Evolutionary conservation across 768 basidiomycete species (phyloP), one percentile per base, ranked within the genome.

Genomic region (Ramaria sp.): DNA sequence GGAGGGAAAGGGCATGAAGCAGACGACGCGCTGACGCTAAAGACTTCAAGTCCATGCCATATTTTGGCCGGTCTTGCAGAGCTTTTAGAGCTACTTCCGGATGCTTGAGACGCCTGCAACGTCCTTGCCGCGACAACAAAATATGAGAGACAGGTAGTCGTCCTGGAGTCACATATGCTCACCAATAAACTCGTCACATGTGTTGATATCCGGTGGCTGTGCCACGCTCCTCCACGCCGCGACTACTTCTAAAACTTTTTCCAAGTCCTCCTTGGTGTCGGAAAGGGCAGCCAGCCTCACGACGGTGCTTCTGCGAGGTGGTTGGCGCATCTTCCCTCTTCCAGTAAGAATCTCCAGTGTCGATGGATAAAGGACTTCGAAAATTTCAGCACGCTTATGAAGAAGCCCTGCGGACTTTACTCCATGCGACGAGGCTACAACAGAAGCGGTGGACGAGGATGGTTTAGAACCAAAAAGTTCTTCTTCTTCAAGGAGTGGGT

Each of bases 61-160:
- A 84, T 64, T 80, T 82, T 13, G 81, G 71, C 57, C 76, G 83
- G 63, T 86, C 70, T 20, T 79, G 77, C 63, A 84, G 83, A 20
- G 84, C 77, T 34, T 76, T 69, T 12, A 88, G 69, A 3, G 83
- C 82, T 39, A 86, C 73, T 24, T 69, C 62, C 3, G 81, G 79
- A 57, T 79, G 79, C 13, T 68, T 64, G 1, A 86, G 74, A 62
- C 83, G 75, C 59, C 77, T 72, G 54, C 83, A 86, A 9, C 85
- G 84, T 22, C 78, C 84, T 88, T 51, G n/a, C 12, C 5, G 13
- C 22, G 3, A 42, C 34, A 54, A 30, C 4, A 56, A 37, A 15
- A 15, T 15, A 42, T 42, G 15, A 17, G 33, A 42, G 6, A 42
- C 41, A 42, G 4, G 41, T 42, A 34, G 6, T 34, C 33, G 33